Conservation (phyloP, 2,329 filamentous ascomycete genomes). For the Monilinia fructicola region DNA sequence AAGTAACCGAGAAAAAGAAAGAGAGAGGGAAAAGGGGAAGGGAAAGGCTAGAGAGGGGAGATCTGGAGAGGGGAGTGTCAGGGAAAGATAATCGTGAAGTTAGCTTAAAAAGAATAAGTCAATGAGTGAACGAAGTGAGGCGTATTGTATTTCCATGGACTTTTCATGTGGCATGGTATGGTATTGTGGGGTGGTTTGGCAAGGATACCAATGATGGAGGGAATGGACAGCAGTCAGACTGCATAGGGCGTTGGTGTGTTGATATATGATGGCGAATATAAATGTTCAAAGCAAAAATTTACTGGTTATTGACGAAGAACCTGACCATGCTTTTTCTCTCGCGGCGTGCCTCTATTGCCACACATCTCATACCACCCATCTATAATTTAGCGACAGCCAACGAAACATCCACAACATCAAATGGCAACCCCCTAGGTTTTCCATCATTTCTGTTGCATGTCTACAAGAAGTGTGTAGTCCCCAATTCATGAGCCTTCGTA, state of each 20-base stretch:
- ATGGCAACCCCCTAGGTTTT: no score
- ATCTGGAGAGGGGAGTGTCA: conserved; percentile 7
- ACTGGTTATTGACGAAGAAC: background rate
- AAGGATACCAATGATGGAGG: conserved; percentile 15
- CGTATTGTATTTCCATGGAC: conserved; percentile 15
- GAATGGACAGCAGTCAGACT: conserved; percentile 2
- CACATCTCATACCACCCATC: background rate
- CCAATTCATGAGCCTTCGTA: no score
- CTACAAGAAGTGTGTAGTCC: no score
- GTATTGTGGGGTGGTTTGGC: conserved; percentile 1
- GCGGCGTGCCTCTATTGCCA: no score
- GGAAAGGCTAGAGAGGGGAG: background rate
- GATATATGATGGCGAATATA: conserved; percentile 15
- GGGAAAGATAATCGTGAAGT: conserved; percentile 4
- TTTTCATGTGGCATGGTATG: conserved; percentile 7
- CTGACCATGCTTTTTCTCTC: background rate
- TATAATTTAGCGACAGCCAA: background rate
- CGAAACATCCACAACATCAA: no score
- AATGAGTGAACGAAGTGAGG: background rate
- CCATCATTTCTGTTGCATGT: no score
- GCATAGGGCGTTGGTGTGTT: conserved; percentile 8
- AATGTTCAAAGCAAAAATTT: background rate
- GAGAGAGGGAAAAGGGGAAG: conserved; percentile 13
- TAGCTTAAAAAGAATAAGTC: background rate
- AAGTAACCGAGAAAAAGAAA: conserved; percentile 5